These are phyloP conservation scores for Saturnispora kantuleensis DNA, from an alignment of 805 yeast genomes.

Conservation along the genomic window DNA sequence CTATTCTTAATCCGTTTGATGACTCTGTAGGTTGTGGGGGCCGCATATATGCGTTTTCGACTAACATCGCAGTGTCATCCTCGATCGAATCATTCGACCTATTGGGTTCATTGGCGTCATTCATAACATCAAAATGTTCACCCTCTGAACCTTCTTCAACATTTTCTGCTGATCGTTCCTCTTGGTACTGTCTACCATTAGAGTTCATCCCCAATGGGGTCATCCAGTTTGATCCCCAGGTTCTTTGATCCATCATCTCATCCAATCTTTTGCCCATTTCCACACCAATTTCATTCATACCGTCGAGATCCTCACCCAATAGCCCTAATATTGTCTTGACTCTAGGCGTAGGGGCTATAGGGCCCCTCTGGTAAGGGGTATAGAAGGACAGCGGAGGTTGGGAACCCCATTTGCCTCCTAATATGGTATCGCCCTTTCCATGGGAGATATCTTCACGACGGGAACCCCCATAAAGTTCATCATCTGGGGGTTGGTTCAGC, in stretches of 20 bases:
- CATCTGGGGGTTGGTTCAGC: constrained; percentile 1
- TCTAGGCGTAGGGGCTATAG: constrained; percentile 1
- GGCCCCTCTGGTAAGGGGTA: constrained; percentile 5
- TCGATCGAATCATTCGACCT: constrained; percentile 17
- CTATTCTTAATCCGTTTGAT: constrained; percentile 9
- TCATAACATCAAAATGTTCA: constrained; percentile 14
- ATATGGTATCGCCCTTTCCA: not conserved
- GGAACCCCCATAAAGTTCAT: constrained; percentile 2
- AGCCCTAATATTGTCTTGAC: not conserved
- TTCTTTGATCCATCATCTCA: constrained; percentile 6
- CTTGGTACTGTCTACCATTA: not conserved
- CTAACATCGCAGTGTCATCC: constrained; percentile 14
- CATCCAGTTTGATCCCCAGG: constrained; percentile 20
- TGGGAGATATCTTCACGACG: not conserved
- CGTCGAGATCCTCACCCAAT: constrained; percentile 4
- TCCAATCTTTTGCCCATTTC: constrained; percentile 12
- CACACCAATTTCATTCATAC: constrained; percentile 10
- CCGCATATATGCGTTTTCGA: constrained; percentile 14
- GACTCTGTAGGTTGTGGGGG: constrained; percentile 8
- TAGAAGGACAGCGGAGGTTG: constrained; percentile 12
- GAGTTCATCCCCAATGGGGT: constrained; percentile 38
- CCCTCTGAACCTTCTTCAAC: constrained; percentile 30
- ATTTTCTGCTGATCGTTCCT: constrained; percentile 16
- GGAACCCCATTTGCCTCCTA: not conserved
- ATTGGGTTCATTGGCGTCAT: too few relatives aligned